phyloP scores from a whole-genome alignment of 805 yeast species.

The Pichia californica region DNA sequence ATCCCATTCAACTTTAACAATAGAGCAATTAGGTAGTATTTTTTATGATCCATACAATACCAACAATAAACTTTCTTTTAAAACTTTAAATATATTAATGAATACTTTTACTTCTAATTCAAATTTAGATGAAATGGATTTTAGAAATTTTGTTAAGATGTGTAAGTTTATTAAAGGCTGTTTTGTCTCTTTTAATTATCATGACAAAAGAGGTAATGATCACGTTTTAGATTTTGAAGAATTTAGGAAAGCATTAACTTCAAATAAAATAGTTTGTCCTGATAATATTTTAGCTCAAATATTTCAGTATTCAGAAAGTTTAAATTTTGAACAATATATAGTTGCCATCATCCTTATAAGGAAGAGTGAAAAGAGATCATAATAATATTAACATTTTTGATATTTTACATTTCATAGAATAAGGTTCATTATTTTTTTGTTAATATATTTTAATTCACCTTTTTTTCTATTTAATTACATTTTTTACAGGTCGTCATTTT shows the following conservation, averaged over 20 bases:
- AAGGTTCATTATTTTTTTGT: too few species aligned
- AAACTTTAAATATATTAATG: conserved; percentile 17
- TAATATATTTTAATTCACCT: too few species aligned
- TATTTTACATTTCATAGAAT: too few species aligned
- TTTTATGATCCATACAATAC: conserved; percentile 22
- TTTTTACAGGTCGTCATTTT: too few species aligned
- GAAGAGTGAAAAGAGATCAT: conserved; percentile 12
- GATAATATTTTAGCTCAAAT: conserved; percentile 17
- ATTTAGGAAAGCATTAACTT: conserved; percentile 21
- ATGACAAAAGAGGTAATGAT: conserved; percentile 21
- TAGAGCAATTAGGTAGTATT: conserved; percentile 14
- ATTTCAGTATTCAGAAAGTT: conserved; percentile 16
- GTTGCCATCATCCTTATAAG: conserved; percentile 25
- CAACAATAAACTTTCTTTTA: conserved; percentile 14
- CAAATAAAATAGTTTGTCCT: conserved; percentile 22
- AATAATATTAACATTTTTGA: background rate
- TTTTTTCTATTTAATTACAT: too few species aligned
- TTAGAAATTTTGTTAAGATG: conserved; percentile 24
- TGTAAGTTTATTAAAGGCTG: conserved; percentile 28
- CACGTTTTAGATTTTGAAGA: conserved; percentile 23
- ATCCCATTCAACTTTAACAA: conserved; percentile 11
- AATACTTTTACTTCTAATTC: conserved; percentile 16
- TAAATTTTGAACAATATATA: conserved; percentile 25
- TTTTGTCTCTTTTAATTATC: conserved; percentile 24
- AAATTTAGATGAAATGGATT: conserved; percentile 17